Evolutionary conservation across 2,329 filamentous ascomycete species (phyloP).

Genomic region (Elsinoe necatrix): DNA sequence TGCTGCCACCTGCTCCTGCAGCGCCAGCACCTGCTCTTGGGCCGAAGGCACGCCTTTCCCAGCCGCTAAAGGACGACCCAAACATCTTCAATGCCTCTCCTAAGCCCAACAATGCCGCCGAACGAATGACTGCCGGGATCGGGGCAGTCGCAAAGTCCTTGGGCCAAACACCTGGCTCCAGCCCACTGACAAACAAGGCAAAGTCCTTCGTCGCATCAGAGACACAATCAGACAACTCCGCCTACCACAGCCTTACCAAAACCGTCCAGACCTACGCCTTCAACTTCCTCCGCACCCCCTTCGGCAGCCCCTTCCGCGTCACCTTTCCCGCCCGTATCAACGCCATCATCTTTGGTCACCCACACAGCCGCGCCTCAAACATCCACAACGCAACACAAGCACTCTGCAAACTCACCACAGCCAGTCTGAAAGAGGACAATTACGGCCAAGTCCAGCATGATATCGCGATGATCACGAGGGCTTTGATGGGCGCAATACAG

Average conservation of each 20-base stretch:
- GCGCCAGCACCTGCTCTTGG: neutral
- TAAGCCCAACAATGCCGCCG: conserved; percentile 29
- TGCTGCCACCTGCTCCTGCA: conserved; percentile 16
- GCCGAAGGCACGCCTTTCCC: conserved; percentile 15
- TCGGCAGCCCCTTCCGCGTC: conserved; percentile 63
- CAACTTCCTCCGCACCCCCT: conserved; percentile 40
- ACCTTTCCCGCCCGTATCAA: conserved; percentile 58
- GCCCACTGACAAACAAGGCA: conserved; percentile 31
- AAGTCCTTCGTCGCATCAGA: conserved; percentile 26
- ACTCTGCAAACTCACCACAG: conserved; percentile 55
- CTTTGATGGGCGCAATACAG: conserved; percentile 59
- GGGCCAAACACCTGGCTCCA: conserved; percentile 38
- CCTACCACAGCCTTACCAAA: conserved; percentile 45
- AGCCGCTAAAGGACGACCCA: conserved; percentile 38
- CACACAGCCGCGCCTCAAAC: conserved; percentile 59
- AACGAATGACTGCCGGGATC: conserved; percentile 35
- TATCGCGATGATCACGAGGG: conserved; percentile 64
- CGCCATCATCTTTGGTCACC: conserved; percentile 62
- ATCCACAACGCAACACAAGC: conserved; percentile 63
- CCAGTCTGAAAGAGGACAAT: conserved; percentile 69
- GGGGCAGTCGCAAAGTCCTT: conserved; percentile 39
- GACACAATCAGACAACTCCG: conserved; percentile 25
- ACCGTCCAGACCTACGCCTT: conserved; percentile 38
- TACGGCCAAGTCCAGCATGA: conserved; percentile 82
- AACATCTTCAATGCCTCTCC: conserved; percentile 35